phyloP scores from a whole-genome alignment of 1,139 yeast genomes.

The Kodamaea ohmeri region DNA sequence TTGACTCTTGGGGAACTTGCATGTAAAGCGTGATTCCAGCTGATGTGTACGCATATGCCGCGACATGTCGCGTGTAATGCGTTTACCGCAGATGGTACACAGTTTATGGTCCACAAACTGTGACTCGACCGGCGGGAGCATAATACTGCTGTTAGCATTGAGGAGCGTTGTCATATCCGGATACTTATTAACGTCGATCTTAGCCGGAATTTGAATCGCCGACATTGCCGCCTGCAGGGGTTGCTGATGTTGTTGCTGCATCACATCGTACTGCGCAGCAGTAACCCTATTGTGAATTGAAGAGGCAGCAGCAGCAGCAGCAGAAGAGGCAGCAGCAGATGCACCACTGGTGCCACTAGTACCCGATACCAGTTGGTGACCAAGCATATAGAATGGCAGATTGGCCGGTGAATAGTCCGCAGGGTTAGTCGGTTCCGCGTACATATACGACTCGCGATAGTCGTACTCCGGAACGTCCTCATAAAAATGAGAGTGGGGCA shows the following conservation, averaged over 20 bases:
- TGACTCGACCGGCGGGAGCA: constrained; percentile 37
- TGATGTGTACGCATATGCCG: constrained; percentile 68
- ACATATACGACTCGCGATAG: constrained; percentile 15
- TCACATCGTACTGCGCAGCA: constrained; percentile 6
- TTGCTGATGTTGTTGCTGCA: constrained; percentile 5
- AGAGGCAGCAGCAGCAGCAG: too few species aligned
- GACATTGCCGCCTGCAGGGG: constrained; percentile 6
- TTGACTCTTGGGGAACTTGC: constrained; percentile 53
- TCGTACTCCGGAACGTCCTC: constrained; percentile 13
- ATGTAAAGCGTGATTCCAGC: constrained; percentile 52
- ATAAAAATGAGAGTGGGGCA: constrained; percentile 4
- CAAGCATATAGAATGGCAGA: constrained; percentile 11
- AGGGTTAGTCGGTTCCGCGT: constrained; percentile 9
- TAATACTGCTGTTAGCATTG: constrained; percentile 34
- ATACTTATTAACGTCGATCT: constrained; percentile 24
- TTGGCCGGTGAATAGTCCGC: constrained; percentile 14
- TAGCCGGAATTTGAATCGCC: constrained; percentile 15
- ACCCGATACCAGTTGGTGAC: too few species aligned
- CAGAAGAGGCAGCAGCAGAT: too few species aligned
- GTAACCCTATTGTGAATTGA: too few species aligned
- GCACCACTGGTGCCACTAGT: too few species aligned
- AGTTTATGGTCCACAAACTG: constrained; percentile 24
- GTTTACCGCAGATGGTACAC: constrained; percentile 57
- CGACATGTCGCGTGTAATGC: constrained; percentile 59
- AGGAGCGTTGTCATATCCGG: constrained; percentile 44